phyloP scores from a whole-genome alignment of 257 asterid species.

The Petunia secreta region DNA sequence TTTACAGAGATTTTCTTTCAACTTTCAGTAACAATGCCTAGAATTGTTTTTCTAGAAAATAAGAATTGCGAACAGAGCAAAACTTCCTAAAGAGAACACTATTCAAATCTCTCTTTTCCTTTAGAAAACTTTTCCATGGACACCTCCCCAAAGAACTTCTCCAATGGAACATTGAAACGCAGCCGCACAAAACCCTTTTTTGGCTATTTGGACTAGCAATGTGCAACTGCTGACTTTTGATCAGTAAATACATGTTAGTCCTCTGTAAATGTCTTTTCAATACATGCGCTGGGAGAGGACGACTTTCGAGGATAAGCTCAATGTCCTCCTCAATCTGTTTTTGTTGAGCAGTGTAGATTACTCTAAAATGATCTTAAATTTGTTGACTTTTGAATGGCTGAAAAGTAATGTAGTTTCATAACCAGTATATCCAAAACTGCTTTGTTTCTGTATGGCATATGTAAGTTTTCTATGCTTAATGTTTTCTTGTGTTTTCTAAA shows the following conservation, averaged over 20 bases:
- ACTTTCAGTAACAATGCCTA: too few species aligned
- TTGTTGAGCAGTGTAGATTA: neutral
- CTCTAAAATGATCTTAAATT: neutral
- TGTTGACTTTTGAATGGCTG: neutral
- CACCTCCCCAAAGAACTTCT: too few species aligned
- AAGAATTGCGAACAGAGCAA: too few species aligned
- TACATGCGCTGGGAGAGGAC: conserved; percentile 1
- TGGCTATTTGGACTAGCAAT: neutral
- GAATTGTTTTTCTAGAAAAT: too few species aligned
- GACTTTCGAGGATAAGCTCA: neutral
- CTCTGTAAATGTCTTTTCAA: neutral
- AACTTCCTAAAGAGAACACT: neutral
- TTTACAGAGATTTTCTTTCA: too few species aligned
- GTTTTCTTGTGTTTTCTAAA: neutral
- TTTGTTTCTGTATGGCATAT: neutral
- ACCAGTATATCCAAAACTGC: neutral
- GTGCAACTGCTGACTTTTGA: conserved; percentile 18
- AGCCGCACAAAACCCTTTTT: neutral
- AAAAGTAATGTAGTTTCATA: neutral
- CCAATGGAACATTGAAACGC: too few species aligned
- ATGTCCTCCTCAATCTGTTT: conserved; percentile 4
- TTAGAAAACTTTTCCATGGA: too few species aligned
- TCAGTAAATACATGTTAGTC: neutral
- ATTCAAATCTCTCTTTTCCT: too few species aligned
- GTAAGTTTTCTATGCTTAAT: neutral